Evolutionary conservation across 495 filamentous ascomycete genomes (phyloP), one percentile per base, ranked within the genome.

Genomic region (Pyronema domesticum): DNA sequence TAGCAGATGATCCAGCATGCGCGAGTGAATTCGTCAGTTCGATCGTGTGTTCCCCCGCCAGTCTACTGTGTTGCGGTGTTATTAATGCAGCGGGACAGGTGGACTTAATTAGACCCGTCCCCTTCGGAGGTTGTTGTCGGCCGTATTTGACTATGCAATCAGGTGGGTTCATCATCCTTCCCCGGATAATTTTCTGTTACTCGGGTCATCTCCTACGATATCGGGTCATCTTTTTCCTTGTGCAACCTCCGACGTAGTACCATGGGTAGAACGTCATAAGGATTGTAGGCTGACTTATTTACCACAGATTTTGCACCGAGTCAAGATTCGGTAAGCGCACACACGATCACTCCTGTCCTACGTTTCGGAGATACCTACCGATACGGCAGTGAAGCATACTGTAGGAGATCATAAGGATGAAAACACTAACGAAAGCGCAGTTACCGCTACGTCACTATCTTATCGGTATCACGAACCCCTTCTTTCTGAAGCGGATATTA

Each of bases 101-200:
- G 43, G 39, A 42, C 39, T 17, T 42, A 42, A 42, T 42, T 7
- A 13, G 39, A 42, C 39, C 39, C 1, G 39, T 65, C 48, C 63
- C 63, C 4, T 65, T 65, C 60, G 62, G 58, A 10, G 63, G 63
- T 33, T 59, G 62, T 52, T 62, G 56, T 44, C 46, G 63, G 44
- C 63, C 63, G 37, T 65, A 62, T 55, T 53, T 65, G 39, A 65
- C 63, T 11, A 65, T 65, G 59, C 62, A 65, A 42, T 65, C 63
- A 17, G 58, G 58, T 60, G 46, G 42, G 50, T 35, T 30, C 23
- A n/a, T 42, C 46, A 18, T 37, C 18, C 18, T 18, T 9, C 46
- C 47, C 23, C 14, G 46, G 46, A 48, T 50, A 50, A 15, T 33
- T 10, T 50, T 35, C 47, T 37, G 0, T 50, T 49, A 13, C 1